Evolutionary conservation across 768 basidiomycete species (phyloP).

Genomic region (Jaapia argillacea): DNA sequence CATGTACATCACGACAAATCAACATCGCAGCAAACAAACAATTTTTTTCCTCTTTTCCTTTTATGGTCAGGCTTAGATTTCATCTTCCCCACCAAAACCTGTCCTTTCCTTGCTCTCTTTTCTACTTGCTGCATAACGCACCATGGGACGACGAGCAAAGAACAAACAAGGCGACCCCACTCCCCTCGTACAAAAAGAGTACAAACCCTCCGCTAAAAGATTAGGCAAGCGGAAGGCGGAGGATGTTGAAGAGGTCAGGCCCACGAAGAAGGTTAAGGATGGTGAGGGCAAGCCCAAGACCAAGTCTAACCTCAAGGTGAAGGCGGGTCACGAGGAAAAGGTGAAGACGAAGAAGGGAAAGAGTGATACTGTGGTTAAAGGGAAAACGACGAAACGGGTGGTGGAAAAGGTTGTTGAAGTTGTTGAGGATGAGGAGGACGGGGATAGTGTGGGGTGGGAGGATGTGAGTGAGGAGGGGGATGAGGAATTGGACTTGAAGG

Average conservation of each 20-base stretch:
- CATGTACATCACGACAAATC: too few species aligned
- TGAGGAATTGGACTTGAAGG: constrained; percentile 34
- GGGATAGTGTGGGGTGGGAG: constrained; percentile 46
- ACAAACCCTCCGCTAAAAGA: constrained; percentile 37
- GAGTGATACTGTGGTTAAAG: constrained; percentile 9
- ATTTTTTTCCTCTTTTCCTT: too few species aligned
- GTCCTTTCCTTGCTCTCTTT: too few species aligned
- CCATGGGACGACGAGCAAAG: constrained; percentile 82
- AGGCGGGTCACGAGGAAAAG: constrained; percentile 2
- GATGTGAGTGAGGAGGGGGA: constrained; percentile 60
- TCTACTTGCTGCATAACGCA: too few species aligned
- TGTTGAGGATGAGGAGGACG: constrained; percentile 20
- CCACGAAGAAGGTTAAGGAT: constrained; percentile 15
- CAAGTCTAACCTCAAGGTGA: not conserved
- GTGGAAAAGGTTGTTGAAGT: constrained; percentile 17
- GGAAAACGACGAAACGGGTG: constrained; percentile 5
- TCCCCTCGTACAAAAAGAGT: constrained; percentile 34
- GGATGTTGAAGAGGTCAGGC: constrained; percentile 17
- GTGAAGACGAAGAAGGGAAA: constrained; percentile 7
- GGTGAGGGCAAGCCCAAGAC: constrained; percentile 7
- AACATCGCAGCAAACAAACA: too few species aligned
- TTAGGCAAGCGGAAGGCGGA: constrained; percentile 69
- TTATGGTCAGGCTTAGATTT: too few species aligned
- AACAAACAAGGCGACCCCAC: constrained; percentile 72
- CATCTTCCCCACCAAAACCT: too few species aligned